Evolutionary conservation across 2,329 filamentous ascomycete genomes (phyloP).

Genomic region (Aspergillus japonicus): DNA sequence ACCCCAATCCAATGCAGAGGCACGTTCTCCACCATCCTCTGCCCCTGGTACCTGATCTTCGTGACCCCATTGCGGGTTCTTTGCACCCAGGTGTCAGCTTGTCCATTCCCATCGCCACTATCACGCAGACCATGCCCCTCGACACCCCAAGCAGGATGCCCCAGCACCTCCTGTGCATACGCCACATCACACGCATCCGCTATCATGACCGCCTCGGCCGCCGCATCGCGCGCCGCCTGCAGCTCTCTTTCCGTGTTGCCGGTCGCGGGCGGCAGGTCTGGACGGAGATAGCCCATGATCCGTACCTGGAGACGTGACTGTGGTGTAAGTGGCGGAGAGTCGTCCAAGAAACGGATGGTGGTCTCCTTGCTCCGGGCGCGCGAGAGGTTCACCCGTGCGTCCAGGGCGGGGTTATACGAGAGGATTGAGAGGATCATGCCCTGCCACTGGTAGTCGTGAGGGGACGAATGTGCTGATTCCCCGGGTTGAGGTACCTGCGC

Average conservation of each 20-base stretch:
- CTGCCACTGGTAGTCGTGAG: constrained; percentile 51
- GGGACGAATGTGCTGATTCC: constrained; percentile 21
- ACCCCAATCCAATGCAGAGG: constrained; percentile 61
- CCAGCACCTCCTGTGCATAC: constrained; percentile 37
- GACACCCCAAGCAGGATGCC: constrained; percentile 40
- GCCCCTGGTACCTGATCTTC: constrained; percentile 50
- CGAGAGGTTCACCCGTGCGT: constrained; percentile 48
- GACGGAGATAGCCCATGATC: constrained; percentile 61
- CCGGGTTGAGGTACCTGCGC: neutral
- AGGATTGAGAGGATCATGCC: constrained; percentile 58
- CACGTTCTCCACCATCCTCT: constrained; percentile 57
- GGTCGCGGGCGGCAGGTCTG: constrained; percentile 21
- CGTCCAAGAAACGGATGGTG: constrained; percentile 30
- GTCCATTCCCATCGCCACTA: neutral
- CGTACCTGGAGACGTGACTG: constrained; percentile 49
- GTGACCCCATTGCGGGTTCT: constrained; percentile 50
- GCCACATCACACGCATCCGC: constrained; percentile 42
- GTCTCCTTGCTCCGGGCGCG: constrained; percentile 53
- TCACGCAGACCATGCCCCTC: constrained; percentile 17
- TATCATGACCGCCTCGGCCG: constrained; percentile 36
- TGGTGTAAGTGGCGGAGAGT: constrained; percentile 10
- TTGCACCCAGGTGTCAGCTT: constrained; percentile 31
- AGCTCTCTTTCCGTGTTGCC: constrained; percentile 22
- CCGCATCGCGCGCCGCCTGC: constrained; percentile 36
- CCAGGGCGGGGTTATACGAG: constrained; percentile 46